Conservation (phyloP, 139 green algal genomes). For the Chlorella sp. region DNA sequence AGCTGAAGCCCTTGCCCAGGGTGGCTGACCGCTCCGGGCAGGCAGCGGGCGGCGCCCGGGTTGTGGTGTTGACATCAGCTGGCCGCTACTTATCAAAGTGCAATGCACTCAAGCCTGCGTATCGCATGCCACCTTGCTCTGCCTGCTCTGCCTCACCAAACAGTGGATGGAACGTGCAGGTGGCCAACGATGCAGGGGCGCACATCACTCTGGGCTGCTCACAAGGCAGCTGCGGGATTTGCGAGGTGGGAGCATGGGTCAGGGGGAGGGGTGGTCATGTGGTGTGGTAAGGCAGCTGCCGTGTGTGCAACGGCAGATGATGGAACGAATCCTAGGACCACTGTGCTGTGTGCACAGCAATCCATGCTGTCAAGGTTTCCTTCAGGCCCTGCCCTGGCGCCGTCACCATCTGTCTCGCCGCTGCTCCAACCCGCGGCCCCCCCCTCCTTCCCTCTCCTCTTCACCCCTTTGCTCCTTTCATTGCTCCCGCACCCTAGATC, state of each 20-base stretch:
- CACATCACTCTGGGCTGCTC: conserved; percentile 41
- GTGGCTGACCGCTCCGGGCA: background rate
- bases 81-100: background rate
- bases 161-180: background rate
- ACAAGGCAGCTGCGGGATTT: conserved; percentile 38
- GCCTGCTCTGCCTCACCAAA: background rate
- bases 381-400: too few relatives aligned
- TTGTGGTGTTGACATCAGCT: background rate
- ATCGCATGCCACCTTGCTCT: background rate
- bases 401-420: background rate
- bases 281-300: background rate
- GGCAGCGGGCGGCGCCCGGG: background rate
- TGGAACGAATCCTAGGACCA: background rate
- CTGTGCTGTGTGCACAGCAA: background rate
- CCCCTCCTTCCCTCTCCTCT: too few relatives aligned
- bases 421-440: background rate
- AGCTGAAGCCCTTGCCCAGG: background rate
- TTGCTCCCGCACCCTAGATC: background rate
- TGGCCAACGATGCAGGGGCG: conserved; percentile 24
- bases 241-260: conserved; percentile 31
- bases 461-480: background rate
- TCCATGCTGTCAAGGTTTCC: background rate
- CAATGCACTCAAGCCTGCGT: background rate
- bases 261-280: background rate
- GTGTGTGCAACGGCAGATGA: too few relatives aligned